A percentile compares a stretch with the other conserved stretches of the same genome.
Evolutionary conservation across 371 early-diverging fungal species (phyloP).

Genomic region (Syncephalastrum racemosum): DNA sequence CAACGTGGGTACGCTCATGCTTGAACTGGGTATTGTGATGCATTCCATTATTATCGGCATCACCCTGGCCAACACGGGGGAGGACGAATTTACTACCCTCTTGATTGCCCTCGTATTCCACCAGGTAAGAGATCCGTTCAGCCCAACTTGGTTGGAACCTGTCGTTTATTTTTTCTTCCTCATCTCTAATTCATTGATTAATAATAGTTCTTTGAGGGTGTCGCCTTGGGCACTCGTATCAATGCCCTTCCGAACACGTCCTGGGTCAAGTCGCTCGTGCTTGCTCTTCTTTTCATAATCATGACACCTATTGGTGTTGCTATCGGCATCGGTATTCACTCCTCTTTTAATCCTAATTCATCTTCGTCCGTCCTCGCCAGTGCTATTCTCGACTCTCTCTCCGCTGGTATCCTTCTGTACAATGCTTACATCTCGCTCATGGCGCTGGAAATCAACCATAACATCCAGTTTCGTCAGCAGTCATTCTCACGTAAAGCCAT

Average conservation of each 20-base stretch:
- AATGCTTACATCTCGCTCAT: constrained; percentile 45
- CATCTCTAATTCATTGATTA: not conserved
- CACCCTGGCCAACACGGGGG: constrained; percentile 67
- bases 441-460: constrained; percentile 30
- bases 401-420: constrained; percentile 56
- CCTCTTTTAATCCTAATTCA: constrained; percentile 50
- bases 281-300: constrained; percentile 50
- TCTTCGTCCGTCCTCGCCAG: constrained; percentile 31
- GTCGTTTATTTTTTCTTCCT: not conserved
- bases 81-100: constrained; percentile 67
- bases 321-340: constrained; percentile 56
- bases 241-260: constrained; percentile 36
- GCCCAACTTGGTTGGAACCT: no score
- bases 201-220: constrained; percentile 53
- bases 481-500: constrained; percentile 10
- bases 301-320: constrained; percentile 66
- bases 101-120: constrained; percentile 86
- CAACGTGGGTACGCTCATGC: constrained; percentile 54
- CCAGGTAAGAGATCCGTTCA: constrained; percentile 52
- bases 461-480: constrained; percentile 10
- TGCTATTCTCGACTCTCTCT: constrained; percentile 51
- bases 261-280: constrained; percentile 24
- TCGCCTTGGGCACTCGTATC: constrained; percentile 56
- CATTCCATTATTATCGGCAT: constrained; percentile 90
- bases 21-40: constrained; percentile 83